Base-by-base conservation (phyloP, 148 eudicot species). In the Arbutus unedo region DNA sequence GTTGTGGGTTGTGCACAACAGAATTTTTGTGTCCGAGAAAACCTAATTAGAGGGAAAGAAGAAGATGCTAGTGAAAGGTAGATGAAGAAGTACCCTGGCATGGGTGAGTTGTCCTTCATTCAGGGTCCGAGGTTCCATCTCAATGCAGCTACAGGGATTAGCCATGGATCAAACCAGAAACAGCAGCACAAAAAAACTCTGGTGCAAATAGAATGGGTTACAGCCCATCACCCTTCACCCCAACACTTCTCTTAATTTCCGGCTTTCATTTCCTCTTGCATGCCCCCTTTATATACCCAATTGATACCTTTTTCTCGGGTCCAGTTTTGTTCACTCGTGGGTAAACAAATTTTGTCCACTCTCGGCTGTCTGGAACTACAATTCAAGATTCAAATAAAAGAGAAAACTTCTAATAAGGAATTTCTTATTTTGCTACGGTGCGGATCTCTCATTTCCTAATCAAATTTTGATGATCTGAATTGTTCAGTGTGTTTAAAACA, bases 41-140 rank as follows among this genome's bases (percentile, higher is more conserved):
- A 31, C 38, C 38, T 31, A 10, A 18, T 16, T n/a, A 57, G 62
- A 57, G 14, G 25, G 9, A 55, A n/a, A 18, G 14, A 56, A 19
- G 43, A 48, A 4, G 7, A n/a, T 9, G 19, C 16, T 10, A 73
- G 49, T 19, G 25, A 45, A 4, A 54, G 57, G 2, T 45, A 67
- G 14, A 4, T 21, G 7, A 55, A 3, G 38, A 5, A 16, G 14
- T 70, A 89, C 91, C 81, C 89, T 81, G 48, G 89, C 89, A 21
- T 73, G 85, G 73, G 44, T 68, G 82, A 89, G 38, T 38, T 85
- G 88, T 15, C 87, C 89, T 55, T 60, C 48, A 18, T 71, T 87
- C 81, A 89, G 83, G 75, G 91, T 89, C 45, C 85, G 84, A 47
- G 91, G 91, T 81, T 89, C 91, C 77, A 74, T 57, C 44, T 89